A percentile compares a stretch with the other conserved stretches of the same genome.
phyloP scores from a whole-genome alignment of 1,139 yeast genomes.

The Spencermartinsiella ligniputridi region DNA sequence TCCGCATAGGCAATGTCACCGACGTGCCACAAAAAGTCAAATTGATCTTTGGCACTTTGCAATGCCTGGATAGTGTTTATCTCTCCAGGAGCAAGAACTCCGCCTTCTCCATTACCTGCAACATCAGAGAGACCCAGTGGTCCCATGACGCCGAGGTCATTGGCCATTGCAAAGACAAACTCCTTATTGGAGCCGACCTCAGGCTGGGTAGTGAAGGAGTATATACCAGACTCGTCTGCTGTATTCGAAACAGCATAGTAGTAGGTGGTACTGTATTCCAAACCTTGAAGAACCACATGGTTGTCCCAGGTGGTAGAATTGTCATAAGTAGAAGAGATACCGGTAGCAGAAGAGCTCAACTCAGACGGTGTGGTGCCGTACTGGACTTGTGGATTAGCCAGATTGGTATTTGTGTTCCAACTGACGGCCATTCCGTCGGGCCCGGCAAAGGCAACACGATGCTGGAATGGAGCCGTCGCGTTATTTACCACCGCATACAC shows the following conservation, averaged over 20 bases:
- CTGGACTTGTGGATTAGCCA: conserved; percentile 3
- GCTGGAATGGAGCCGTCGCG: conserved; percentile 42
- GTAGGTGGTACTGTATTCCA: conserved; percentile 27
- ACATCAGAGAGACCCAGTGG: conserved; percentile 21
- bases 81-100: conserved; percentile 17
- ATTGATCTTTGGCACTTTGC: conserved; percentile 19
- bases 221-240: conserved; percentile 5
- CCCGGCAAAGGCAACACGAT: conserved; percentile 4
- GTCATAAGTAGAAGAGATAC: conserved; percentile 27
- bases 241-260: conserved; percentile 25
- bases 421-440: conserved; percentile 6
- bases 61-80: conserved; percentile 23
- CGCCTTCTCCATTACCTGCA: conserved; percentile 18
- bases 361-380: conserved; percentile 13
- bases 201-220: conserved; percentile 24
- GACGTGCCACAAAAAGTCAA: conserved; percentile 27
- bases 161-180: conserved; percentile 20
- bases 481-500: background rate
- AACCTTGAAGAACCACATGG: conserved; percentile 27
- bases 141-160: conserved; percentile 26
- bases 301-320: conserved; percentile 17
- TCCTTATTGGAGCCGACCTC: conserved; percentile 16
- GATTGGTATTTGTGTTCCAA: conserved; percentile 7
- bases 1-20: conserved; percentile 33
- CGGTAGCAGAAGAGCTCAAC: conserved; percentile 19